Evolutionary conservation across 73 alveolate genomes (phyloP), one percentile per base, ranked within the genome.

Genomic region (Stentor roeselii): DNA sequence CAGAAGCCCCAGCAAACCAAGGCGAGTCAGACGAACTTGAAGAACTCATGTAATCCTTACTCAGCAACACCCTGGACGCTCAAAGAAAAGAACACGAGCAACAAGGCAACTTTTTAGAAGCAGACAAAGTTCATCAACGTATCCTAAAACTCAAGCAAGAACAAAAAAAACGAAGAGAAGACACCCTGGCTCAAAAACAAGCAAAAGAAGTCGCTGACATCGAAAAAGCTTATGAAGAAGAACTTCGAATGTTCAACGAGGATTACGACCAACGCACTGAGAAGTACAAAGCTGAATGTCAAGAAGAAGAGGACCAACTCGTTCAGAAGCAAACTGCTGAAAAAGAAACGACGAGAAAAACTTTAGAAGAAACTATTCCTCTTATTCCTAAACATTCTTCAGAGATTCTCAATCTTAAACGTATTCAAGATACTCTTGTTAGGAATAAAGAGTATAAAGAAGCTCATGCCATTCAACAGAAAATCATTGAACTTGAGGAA

Each of bases 81-180:
- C 95, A 86, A 59, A 59, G 92, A 36, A 74, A 82, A 59, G 60
- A 86, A 37, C 87, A 91, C 84, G 95, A 90, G 60, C 78, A 34
- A 36, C 83, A 86, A 32, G 95, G 92, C 35, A 86, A 90, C 60
- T 40, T 32, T n/a, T n/a, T 38, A 14, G 95, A 90, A 83, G 95
- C 95, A 75, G 95, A 90, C 37, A 90, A 86, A 90, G 89, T 92
- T 74, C 83, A 90, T 78, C 87, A 90, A 83, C 37, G 95, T 30
- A 87, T 90, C 60, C 75, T 82, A 75, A 90, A 86, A 38, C 89
- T 90, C 36, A 2, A 38, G 60, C 36, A 4, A 36, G 75, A 86
- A 50, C 84, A 75, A 35, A 76, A 35, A 61, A 32, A 82, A 30
- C 3, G 84, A 31, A 67, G 84, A 39, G 11, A 86, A 1, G 84